phyloP scores from a whole-genome alignment of 2,329 filamentous ascomycete genomes.

The Laburnicola sp. region DNA sequence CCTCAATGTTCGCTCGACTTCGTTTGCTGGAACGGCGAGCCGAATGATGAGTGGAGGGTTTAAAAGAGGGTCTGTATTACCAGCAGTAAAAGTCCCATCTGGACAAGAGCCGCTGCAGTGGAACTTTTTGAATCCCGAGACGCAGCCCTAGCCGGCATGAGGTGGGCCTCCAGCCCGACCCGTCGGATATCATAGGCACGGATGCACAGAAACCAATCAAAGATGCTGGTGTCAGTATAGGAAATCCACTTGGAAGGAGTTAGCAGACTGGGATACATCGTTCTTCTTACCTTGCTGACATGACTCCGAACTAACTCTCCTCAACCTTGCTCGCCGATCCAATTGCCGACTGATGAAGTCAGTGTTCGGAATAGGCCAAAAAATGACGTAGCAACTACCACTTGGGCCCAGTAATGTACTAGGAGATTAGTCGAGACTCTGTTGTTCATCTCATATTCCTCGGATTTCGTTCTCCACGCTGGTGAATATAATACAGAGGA shows the following conservation, averaged over 20 bases:
- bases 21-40: not conserved
- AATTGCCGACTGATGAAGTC: constrained; percentile 1
- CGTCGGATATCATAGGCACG: no score
- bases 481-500: no score
- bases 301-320: not conserved
- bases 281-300: not conserved
- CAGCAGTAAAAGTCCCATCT: not conserved
- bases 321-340: constrained; percentile 4
- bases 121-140: not conserved
- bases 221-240: not conserved
- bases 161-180: no score
- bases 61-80: not conserved
- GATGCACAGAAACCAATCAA: not conserved
- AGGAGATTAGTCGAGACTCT: not conserved
- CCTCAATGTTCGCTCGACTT: not conserved
- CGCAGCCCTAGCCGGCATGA: constrained; percentile 7
- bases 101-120: not conserved
- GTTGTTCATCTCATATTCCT: no score
- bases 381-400: not conserved
- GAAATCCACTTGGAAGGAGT: constrained; percentile 1
- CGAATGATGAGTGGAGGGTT: not conserved
- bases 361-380: not conserved
- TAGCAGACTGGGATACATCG: not conserved
- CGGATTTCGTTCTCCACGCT: no score
- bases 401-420: not conserved